Evolutionary conservation across 768 basidiomycete species (phyloP).

Genomic region (Lentinula guzmanii): DNA sequence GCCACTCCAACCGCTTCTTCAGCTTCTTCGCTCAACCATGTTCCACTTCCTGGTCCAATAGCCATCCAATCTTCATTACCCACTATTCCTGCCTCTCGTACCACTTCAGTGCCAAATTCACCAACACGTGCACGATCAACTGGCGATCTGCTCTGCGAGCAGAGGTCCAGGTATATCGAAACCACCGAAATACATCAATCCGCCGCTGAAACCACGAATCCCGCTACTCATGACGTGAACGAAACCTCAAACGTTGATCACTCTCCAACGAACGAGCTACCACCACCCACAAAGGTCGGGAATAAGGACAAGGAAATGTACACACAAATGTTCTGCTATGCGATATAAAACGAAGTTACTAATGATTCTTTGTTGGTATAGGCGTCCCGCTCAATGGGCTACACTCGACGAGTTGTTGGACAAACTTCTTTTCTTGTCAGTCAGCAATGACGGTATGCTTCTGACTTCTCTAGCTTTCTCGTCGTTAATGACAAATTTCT

Average conservation of each 20-base stretch:
- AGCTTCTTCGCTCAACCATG: slow-evolving; percentile 24
- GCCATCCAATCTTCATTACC: slow-evolving; percentile 22
- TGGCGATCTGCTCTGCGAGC: slow-evolving; percentile 39
- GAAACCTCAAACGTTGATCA: not conserved
- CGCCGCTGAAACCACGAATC: not conserved
- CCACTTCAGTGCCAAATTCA: slow-evolving; percentile 33
- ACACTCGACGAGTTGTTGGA: slow-evolving; percentile 76
- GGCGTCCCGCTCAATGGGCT: slow-evolving; percentile 63
- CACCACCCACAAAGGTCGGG: slow-evolving; percentile 18
- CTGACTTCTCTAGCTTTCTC: not conserved
- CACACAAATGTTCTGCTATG: slow-evolving; percentile 18
- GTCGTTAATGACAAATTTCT: not conserved
- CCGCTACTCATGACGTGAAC: not conserved
- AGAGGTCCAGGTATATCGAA: slow-evolving; percentile 24
- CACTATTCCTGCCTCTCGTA: slow-evolving; percentile 29
- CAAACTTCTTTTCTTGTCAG: slow-evolving; percentile 74
- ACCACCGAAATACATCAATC: not conserved
- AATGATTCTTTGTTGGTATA: slow-evolving; percentile 11
- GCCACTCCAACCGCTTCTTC: slow-evolving; percentile 48
- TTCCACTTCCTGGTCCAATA: slow-evolving; percentile 22
- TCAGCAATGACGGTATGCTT: slow-evolving; percentile 73
- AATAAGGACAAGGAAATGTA: slow-evolving; percentile 44
- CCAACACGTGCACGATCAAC: slow-evolving; percentile 51
- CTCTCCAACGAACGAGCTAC: not conserved
- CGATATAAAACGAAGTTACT: not conserved